Evolutionary conservation across 2,329 filamentous ascomycete genomes (phyloP).

Genomic region (Xylariaceae sp.): DNA sequence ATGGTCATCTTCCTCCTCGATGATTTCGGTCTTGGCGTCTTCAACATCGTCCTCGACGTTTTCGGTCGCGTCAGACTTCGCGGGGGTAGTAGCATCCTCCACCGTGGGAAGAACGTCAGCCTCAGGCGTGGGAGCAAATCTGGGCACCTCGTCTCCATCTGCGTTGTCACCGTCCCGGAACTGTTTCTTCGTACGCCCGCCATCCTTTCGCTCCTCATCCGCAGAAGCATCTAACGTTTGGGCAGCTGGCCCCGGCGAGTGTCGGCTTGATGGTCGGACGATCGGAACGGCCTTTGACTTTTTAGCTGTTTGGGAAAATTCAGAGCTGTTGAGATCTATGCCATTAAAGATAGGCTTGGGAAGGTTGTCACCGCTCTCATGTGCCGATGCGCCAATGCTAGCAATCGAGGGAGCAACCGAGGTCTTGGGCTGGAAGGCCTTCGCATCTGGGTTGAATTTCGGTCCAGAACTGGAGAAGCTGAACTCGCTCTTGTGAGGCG

Average conservation of each 20-base stretch:
- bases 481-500: slow-evolving; percentile 54
- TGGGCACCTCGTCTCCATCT: slow-evolving; percentile 67
- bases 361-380: slow-evolving; percentile 37
- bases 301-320: slow-evolving; percentile 61
- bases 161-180: slow-evolving; percentile 54
- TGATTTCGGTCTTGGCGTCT: slow-evolving; percentile 23
- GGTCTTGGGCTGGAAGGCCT: slow-evolving; percentile 63
- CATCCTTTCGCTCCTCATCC: slow-evolving; percentile 55
- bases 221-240: slow-evolving; percentile 20
- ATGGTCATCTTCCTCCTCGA: slow-evolving; percentile 39
- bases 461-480: slow-evolving; percentile 56
- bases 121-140: slow-evolving; percentile 56
- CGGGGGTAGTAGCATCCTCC: slow-evolving; percentile 13
- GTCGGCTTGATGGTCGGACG: slow-evolving; percentile 55
- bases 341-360: slow-evolving; percentile 61
- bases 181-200: slow-evolving; percentile 66
- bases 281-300: slow-evolving; percentile 83
- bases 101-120: slow-evolving; percentile 28
- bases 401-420: slow-evolving; percentile 43
- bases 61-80: slow-evolving; percentile 7
- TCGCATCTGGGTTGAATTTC: slow-evolving; percentile 71
- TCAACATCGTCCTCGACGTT: slow-evolving; percentile 26
- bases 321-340: slow-evolving; percentile 57
- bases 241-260: slow-evolving; percentile 24
- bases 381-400: slow-evolving; percentile 40